These are phyloP conservation scores for Thalassiosira profunda DNA, from an alignment of 108 stramenopile species.

Conservation along the genomic window DNA sequence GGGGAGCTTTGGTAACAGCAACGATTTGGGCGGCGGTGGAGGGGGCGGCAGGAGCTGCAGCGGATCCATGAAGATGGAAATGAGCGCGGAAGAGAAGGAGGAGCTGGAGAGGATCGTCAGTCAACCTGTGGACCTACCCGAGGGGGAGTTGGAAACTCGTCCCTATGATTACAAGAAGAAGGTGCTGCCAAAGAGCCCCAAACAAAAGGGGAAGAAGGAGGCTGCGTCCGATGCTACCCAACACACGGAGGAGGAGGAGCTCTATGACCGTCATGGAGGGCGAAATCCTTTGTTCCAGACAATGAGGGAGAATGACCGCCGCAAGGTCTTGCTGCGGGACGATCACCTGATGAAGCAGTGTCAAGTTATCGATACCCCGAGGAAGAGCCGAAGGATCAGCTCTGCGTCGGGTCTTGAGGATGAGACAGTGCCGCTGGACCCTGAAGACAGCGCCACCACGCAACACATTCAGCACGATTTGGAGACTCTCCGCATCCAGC, in stretches of 20 bases:
- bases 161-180: slow-evolving; percentile 79
- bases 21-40: slow-evolving; percentile 3
- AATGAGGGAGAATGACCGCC: slow-evolving; percentile 34
- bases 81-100: slow-evolving; percentile 35
- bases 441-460: slow-evolving; percentile 19
- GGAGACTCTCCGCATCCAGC: slow-evolving; percentile 71
- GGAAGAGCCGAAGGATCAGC: background rate
- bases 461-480: slow-evolving; percentile 80
- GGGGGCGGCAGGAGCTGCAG: slow-evolving; percentile 13
- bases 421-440: slow-evolving; percentile 10
- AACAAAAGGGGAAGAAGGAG: background rate
- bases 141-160: slow-evolving; percentile 64
- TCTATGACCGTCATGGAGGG: slow-evolving; percentile 29
- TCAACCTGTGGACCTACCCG: slow-evolving; percentile 32
- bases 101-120: slow-evolving; percentile 29
- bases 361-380: background rate
- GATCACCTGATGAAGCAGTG: slow-evolving; percentile 22
- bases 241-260: slow-evolving; percentile 39
- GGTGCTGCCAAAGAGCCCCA: background rate
- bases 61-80: slow-evolving; percentile 39
- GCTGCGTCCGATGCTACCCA: background rate
- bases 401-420: background rate
- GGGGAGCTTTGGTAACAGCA: background rate
- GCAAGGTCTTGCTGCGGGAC: slow-evolving; percentile 35
- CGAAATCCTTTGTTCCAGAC: slow-evolving; percentile 44